Conservation (phyloP, 345 rosid genomes). For the Orychophragmus violaceus region DNA sequence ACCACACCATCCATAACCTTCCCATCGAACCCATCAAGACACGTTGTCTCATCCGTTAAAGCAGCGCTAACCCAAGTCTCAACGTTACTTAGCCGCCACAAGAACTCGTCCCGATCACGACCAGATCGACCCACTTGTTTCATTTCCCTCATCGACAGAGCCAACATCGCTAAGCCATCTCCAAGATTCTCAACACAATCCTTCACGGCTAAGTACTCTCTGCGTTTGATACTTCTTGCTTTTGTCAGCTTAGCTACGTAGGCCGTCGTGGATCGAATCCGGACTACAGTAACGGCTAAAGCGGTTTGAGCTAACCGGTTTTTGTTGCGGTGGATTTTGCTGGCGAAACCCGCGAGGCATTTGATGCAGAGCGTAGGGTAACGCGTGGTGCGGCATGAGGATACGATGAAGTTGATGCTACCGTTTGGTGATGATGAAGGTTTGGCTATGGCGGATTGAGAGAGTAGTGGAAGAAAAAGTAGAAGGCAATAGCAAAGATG, state of each 20-base stretch:
- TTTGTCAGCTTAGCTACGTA: slow-evolving; percentile 46
- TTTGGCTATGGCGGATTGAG: slow-evolving; percentile 30
- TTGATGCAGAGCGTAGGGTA: slow-evolving; percentile 59
- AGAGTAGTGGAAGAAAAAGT: slow-evolving; percentile 28
- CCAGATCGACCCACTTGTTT: slow-evolving; percentile 33
- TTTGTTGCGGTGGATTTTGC: slow-evolving; percentile 40
- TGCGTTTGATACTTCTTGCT: slow-evolving; percentile 37
- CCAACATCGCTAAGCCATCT: slow-evolving; percentile 51
- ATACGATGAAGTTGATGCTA: slow-evolving; percentile 40
- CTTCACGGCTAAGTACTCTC: slow-evolving; percentile 53
- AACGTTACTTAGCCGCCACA: slow-evolving; percentile 73
- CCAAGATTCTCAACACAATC: slow-evolving; percentile 78
- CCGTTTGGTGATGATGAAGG: slow-evolving; percentile 33
- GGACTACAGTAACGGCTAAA: slow-evolving; percentile 52
- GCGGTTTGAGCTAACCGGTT: slow-evolving; percentile 58
- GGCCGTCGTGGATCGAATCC: slow-evolving; percentile 45
- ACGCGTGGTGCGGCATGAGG: slow-evolving; percentile 57
- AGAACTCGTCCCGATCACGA: slow-evolving; percentile 42
- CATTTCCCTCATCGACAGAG: slow-evolving; percentile 57
- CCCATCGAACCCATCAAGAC: slow-evolving; percentile 66
- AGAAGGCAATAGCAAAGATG: slow-evolving; percentile 20
- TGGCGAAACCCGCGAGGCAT: slow-evolving; percentile 48
- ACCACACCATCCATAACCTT: slow-evolving; percentile 46
- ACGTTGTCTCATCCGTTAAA: slow-evolving; percentile 63
- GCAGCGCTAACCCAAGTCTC: slow-evolving; percentile 96